phyloP scores from a whole-genome alignment of 2,329 filamentous ascomycete species.

The Cladosporium sp. region DNA sequence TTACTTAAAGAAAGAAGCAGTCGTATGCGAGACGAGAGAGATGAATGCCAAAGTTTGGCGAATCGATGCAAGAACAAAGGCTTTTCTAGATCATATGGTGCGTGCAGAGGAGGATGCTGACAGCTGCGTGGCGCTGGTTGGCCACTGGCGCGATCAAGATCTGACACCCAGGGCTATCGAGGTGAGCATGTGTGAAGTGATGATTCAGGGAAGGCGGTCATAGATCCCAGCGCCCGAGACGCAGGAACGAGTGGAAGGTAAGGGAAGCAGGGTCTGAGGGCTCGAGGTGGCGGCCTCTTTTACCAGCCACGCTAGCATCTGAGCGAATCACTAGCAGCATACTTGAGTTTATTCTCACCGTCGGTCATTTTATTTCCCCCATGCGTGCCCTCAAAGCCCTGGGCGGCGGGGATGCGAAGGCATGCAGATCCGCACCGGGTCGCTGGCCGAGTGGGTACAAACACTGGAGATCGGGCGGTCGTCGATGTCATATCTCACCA shows the following conservation, averaged over 20 bases:
- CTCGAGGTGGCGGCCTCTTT: not conserved
- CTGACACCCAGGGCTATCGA: not conserved
- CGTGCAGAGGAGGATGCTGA: not conserved
- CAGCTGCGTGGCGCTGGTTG: constrained; percentile 1
- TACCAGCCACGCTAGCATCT: not conserved
- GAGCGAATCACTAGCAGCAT: not conserved
- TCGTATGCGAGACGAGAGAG: not conserved
- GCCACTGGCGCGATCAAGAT: not conserved
- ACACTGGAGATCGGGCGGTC: not conserved
- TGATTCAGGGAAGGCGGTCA: constrained; percentile 10
- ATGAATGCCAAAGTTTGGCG: not conserved
- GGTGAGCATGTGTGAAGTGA: not conserved
- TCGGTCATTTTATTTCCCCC: not conserved
- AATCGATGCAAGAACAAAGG: constrained; percentile 1
- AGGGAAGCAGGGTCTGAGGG: not conserved
- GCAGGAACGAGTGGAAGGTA: constrained; percentile 6
- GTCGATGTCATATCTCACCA: constrained; percentile 8
- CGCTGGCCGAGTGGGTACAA: not conserved
- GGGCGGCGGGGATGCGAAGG: not conserved
- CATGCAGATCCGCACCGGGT: not conserved
- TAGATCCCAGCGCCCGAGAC: constrained; percentile 9
- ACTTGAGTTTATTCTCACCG: not conserved
- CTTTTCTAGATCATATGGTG: constrained; percentile 1
- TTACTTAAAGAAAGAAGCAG: constrained; percentile 1
- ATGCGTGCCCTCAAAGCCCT: not conserved